Evolutionary conservation across 768 basidiomycete species (phyloP).

Genomic region (Mycena albidolilacea): DNA sequence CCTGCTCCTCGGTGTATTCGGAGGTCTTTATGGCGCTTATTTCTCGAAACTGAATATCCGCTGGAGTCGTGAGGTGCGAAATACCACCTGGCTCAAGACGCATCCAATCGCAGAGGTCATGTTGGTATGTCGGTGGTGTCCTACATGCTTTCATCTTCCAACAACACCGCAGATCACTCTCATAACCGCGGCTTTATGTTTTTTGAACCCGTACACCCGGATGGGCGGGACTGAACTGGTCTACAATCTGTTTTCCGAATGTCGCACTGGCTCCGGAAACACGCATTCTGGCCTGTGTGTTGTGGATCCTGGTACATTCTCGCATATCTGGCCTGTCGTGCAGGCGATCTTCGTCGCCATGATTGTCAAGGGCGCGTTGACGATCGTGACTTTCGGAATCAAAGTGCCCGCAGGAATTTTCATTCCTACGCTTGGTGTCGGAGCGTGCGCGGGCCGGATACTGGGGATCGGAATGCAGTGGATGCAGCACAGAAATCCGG

Average conservation of each 20-base stretch:
- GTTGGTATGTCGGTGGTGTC: conserved; percentile 65
- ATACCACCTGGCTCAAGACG: conserved; percentile 82
- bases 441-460: conserved; percentile 93
- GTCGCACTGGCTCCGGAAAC: conserved; percentile 69
- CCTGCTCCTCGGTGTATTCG: conserved; percentile 88
- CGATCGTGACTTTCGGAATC: conserved; percentile 93
- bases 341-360: conserved; percentile 81
- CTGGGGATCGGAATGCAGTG: conserved; percentile 87
- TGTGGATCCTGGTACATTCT: conserved; percentile 67
- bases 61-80: conserved; percentile 89
- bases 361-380: conserved; percentile 84
- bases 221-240: conserved; percentile 98
- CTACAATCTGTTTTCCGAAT: conserved; percentile 92
- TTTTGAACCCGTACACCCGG: conserved; percentile 90
- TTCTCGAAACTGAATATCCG: conserved; percentile 93
- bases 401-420: conserved; percentile 95
- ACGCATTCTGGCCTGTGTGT: conserved; percentile 81
- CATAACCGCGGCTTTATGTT: conserved; percentile 83
- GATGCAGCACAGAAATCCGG: conserved; percentile 75
- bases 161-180: conserved; percentile 73
- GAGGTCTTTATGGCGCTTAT: conserved; percentile 94
- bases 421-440: conserved; percentile 95
- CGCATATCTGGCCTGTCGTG: conserved; percentile 74
- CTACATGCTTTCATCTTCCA: not conserved
- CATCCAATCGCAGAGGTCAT: conserved; percentile 90